A percentile compares a stretch with the other conserved stretches of the same genome.
Conservation (phyloP, 116 monocot species). For the Cymodocea nodosa region DNA sequence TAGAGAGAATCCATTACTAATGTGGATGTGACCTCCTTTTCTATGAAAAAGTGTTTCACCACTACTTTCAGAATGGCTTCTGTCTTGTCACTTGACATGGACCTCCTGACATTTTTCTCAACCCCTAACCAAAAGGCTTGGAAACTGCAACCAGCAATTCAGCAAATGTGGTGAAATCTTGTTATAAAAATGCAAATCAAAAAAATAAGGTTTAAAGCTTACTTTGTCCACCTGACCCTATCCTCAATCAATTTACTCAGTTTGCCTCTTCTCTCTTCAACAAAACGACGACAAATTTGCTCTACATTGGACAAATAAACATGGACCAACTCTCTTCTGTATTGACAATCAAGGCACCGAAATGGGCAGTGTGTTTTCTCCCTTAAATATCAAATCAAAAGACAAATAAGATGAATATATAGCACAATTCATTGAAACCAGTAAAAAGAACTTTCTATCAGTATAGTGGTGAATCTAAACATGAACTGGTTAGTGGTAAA, state of each 20-base stretch:
- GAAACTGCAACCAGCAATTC: slow-evolving; percentile 45
- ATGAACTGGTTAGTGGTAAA: background rate
- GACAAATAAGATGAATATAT: background rate
- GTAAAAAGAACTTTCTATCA: background rate
- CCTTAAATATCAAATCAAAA: slow-evolving; percentile 24
- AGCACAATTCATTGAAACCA: background rate
- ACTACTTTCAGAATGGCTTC: slow-evolving; percentile 74
- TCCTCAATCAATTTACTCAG: slow-evolving; percentile 74
- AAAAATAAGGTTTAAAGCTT: background rate
- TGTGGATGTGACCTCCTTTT: slow-evolving; percentile 98
- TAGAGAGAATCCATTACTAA: slow-evolving; percentile 95
- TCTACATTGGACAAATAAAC: slow-evolving; percentile 91
- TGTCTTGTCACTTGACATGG: slow-evolving; percentile 63
- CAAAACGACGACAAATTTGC: slow-evolving; percentile 64
- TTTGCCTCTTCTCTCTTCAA: slow-evolving; percentile 80
- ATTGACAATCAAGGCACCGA: slow-evolving; percentile 69
- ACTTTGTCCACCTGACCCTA: slow-evolving; percentile 89
- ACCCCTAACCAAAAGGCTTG: slow-evolving; percentile 65
- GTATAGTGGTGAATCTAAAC: background rate
- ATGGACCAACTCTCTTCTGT: slow-evolving; percentile 65
- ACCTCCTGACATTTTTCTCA: slow-evolving; percentile 35
- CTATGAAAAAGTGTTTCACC: slow-evolving; percentile 89
- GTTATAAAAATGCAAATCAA: background rate
- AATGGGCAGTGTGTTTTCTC: slow-evolving; percentile 83
- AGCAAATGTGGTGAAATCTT: background rate